Percentiles rank a stretch among this genome's conserved stretches.
phyloP scores from a whole-genome alignment of 352 stramenopile genomes.

The Phytophthora pini region DNA sequence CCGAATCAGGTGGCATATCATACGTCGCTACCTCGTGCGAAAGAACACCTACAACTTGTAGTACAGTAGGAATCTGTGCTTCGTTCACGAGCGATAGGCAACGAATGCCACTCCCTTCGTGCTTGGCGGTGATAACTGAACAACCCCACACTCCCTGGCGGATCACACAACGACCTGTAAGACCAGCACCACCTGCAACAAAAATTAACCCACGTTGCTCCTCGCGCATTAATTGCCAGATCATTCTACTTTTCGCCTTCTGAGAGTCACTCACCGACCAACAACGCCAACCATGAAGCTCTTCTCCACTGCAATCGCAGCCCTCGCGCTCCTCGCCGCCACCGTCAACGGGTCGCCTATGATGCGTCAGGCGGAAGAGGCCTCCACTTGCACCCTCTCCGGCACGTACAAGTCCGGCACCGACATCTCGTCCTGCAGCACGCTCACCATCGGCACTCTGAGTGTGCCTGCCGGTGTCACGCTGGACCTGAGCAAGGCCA shows the following conservation, averaged over 20 bases:
- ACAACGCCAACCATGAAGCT: slow-evolving; percentile 26
- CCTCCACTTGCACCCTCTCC: slow-evolving; percentile 31
- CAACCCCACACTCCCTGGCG: too few relatives aligned
- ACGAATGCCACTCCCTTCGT: too few relatives aligned
- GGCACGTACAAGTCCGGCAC: slow-evolving; percentile 40
- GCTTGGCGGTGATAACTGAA: too few relatives aligned
- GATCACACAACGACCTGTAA: too few relatives aligned
- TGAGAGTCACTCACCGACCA: background rate
- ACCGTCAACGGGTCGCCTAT: slow-evolving; percentile 19
- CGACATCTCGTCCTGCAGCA: slow-evolving; percentile 36
- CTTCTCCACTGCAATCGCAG: slow-evolving; percentile 11
- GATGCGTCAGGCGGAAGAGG: slow-evolving; percentile 23
- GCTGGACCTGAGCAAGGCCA: slow-evolving; percentile 38
- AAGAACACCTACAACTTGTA: too few relatives aligned
- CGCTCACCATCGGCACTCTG: slow-evolving; percentile 32
- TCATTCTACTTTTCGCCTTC: background rate
- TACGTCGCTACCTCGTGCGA: too few relatives aligned
- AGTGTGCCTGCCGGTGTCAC: slow-evolving; percentile 38
- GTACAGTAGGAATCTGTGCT: too few relatives aligned
- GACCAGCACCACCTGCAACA: too few relatives aligned
- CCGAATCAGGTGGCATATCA: too few relatives aligned
- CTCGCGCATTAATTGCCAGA: too few relatives aligned
- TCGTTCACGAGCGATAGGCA: too few relatives aligned
- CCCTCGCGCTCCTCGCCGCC: slow-evolving; percentile 6
- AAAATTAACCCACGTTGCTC: too few relatives aligned